Evolutionary conservation across 495 filamentous ascomycete species (phyloP).

Genomic region (Penicillium nucicola): DNA sequence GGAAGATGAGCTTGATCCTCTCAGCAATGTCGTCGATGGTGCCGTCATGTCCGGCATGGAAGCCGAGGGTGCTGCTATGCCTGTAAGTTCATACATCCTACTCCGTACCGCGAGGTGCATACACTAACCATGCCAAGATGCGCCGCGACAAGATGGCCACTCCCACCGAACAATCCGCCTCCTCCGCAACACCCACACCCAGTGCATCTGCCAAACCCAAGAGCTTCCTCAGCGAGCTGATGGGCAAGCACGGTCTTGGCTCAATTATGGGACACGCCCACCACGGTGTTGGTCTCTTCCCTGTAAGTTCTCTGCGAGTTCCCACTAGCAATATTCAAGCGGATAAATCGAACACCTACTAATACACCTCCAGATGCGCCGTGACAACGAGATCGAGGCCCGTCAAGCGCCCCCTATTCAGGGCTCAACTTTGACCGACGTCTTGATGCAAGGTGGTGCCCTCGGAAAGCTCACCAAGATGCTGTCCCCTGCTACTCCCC

Average conservation of each 20-base stretch:
- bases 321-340: no score
- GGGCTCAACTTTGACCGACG: constrained; percentile 19
- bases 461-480: constrained; percentile 13
- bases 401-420: constrained; percentile 18
- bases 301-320: constrained; percentile 15
- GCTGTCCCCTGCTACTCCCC: constrained; percentile 8
- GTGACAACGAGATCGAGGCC: constrained; percentile 13
- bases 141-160: neutral
- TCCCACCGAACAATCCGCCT: neutral
- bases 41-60: neutral
- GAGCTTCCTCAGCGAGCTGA: constrained; percentile 7
- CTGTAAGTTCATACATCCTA: neutral
- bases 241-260: constrained; percentile 16
- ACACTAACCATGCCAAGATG: neutral
- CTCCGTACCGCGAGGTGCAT: neutral
- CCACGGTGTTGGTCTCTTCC: constrained; percentile 23
- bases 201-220: no score
- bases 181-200: no score
- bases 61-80: neutral
- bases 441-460: constrained; percentile 15
- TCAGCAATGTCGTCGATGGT: neutral
- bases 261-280: constrained; percentile 13
- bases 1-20: neutral
- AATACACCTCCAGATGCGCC: constrained; percentile 16
- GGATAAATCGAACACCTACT: no score